These are phyloP conservation scores for Trypanosoma vivax DNA, from an alignment of 208 protist genomes.

Conservation along the genomic window DNA sequence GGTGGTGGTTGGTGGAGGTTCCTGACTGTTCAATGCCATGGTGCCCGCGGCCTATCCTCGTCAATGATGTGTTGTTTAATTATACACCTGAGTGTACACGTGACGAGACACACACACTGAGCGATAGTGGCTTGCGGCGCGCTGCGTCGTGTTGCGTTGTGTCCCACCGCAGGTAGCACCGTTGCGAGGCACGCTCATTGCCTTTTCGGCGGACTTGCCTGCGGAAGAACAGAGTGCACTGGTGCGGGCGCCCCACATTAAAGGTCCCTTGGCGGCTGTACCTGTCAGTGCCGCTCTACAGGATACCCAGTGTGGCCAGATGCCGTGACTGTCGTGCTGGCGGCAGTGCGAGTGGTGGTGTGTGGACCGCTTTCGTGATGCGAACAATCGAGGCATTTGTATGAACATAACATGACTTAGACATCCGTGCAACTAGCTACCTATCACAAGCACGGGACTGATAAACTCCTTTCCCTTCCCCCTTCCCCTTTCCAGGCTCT, in stretches of 20 bases:
- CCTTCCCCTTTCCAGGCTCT: slow-evolving; percentile 5
- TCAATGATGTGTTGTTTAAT: slow-evolving; percentile 16
- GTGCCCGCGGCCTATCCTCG: not conserved
- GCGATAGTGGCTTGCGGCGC: too few species aligned
- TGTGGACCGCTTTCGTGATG: not conserved
- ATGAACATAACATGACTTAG: slow-evolving; percentile 18
- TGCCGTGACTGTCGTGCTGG: too few species aligned
- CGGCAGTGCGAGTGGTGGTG: not conserved
- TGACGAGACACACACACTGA: not conserved
- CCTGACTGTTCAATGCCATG: not conserved
- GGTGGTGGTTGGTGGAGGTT: not conserved
- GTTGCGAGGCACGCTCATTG: not conserved
- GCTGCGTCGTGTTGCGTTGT: not conserved
- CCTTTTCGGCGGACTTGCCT: not conserved
- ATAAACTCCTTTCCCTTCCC: slow-evolving; percentile 1
- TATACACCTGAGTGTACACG: slow-evolving; percentile 8
- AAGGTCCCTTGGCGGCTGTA: slow-evolving; percentile 1
- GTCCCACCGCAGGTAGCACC: not conserved
- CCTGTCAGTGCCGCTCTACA: not conserved
- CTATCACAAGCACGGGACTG: slow-evolving; percentile 22
- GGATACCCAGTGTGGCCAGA: not conserved
- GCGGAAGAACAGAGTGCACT: not conserved
- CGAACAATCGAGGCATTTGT: slow-evolving; percentile 20
- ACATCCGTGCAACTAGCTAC: slow-evolving; percentile 20
- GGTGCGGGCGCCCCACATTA: not conserved